phyloP scores from a whole-genome alignment of 2,329 filamentous ascomycete genomes.

The Bipolaris victoriae region DNA sequence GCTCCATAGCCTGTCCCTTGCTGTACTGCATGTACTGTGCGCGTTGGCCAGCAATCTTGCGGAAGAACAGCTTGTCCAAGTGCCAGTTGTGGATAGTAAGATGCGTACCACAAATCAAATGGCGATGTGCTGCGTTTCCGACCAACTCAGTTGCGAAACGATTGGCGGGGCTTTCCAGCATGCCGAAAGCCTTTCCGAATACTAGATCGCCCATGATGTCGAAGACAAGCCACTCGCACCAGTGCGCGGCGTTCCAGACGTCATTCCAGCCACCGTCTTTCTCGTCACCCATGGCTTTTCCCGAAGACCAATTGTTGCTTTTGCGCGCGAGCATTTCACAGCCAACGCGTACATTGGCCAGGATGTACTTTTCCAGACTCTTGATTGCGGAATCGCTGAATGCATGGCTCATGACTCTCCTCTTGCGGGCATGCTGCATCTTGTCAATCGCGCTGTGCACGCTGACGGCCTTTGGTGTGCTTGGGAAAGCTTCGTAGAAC shows the following conservation, averaged over 20 bases:
- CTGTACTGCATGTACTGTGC: slow-evolving; percentile 53
- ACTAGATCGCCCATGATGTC: slow-evolving; percentile 60
- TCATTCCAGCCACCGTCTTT: slow-evolving; percentile 49
- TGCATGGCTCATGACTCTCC: slow-evolving; percentile 55
- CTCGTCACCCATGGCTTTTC: slow-evolving; percentile 11
- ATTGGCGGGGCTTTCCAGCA: slow-evolving; percentile 51
- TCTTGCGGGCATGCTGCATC: slow-evolving; percentile 54
- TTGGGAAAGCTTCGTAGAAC: slow-evolving; percentile 57
- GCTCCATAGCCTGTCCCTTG: slow-evolving; percentile 51
- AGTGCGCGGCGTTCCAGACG: slow-evolving; percentile 54
- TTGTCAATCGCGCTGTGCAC: slow-evolving; percentile 56
- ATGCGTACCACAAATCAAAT: slow-evolving; percentile 54
- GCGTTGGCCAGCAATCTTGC: slow-evolving; percentile 51
- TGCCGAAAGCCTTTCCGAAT: slow-evolving; percentile 54
- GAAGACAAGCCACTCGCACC: slow-evolving; percentile 55
- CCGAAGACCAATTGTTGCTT: slow-evolving; percentile 10
- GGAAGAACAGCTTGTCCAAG: slow-evolving; percentile 54
- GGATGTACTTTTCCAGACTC: slow-evolving; percentile 54
- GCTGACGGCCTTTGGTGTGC: slow-evolving; percentile 50
- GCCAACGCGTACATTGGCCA: slow-evolving; percentile 52
- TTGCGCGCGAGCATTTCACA: slow-evolving; percentile 44
- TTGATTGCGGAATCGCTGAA: slow-evolving; percentile 56
- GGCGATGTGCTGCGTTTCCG: slow-evolving; percentile 53
- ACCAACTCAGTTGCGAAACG: slow-evolving; percentile 52
- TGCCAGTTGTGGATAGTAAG: slow-evolving; percentile 53